Evolutionary conservation across 768 basidiomycete species (phyloP).

Genomic region (Daedaleopsis nitida): DNA sequence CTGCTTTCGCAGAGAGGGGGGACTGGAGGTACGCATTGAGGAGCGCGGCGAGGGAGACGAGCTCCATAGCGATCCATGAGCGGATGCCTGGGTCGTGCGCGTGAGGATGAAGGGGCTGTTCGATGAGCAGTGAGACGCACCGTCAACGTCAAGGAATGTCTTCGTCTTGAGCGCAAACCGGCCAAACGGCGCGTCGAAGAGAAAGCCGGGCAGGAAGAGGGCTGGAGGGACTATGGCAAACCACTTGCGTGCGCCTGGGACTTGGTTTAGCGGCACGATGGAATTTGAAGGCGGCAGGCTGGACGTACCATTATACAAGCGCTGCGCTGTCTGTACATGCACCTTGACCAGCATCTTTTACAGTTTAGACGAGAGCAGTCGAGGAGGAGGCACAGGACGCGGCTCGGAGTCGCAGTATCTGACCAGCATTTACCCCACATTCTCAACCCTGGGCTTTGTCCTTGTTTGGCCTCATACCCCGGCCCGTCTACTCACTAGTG

Average conservation of each 20-base stretch:
- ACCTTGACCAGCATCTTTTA: background rate
- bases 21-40: slow-evolving; percentile 48
- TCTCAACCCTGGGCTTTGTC: no score
- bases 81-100: slow-evolving; percentile 34
- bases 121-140: slow-evolving; percentile 31
- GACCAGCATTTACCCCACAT: no score
- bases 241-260: slow-evolving; percentile 43
- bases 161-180: slow-evolving; percentile 57
- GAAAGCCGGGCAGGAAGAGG: slow-evolving; percentile 41
- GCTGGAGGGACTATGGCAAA: slow-evolving; percentile 45
- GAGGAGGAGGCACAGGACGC: no score
- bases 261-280: background rate
- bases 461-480: no score
- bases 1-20: slow-evolving; percentile 43
- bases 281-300: background rate
- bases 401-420: no score
- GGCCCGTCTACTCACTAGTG: no score
- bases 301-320: slow-evolving; percentile 14
- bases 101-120: slow-evolving; percentile 27
- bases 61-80: slow-evolving; percentile 82
- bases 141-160: slow-evolving; percentile 58
- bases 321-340: background rate
- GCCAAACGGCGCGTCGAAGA: slow-evolving; percentile 80
- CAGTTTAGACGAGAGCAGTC: no score
- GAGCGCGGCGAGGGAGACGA: slow-evolving; percentile 61